Evolutionary conservation across 176 grass and related monocot genomes (phyloP), one percentile per base, ranked within the genome.

Genomic region (Triticum dicoccoides): DNA sequence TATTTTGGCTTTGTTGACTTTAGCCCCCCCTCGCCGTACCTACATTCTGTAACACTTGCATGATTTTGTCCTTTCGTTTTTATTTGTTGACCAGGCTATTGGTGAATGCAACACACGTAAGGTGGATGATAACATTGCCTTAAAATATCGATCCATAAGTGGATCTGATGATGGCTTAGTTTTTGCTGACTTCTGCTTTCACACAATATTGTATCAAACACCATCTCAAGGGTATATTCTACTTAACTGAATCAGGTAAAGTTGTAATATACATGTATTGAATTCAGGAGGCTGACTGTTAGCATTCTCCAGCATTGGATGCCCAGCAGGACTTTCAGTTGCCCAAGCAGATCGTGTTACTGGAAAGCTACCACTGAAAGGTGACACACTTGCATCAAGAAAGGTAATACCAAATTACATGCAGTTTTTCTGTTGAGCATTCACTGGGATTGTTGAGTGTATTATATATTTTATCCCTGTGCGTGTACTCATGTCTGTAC

Each of bases 321-420:
- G 93, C 64, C 93, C 95, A 65, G 81, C 95, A 80, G 95, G 95
- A 76, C 87, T 98, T 80, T 98, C 95, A 79, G 41, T 92, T 90
- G 61, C 68, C 29, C 95, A 95, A 80, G 85, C 95, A 85, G 89
- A 93, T 18, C 87, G 86, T 84, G 91, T 98, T 82, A 95, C 89
- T 76, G 93, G 95, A 76, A 98, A 98, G 51, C 83, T 79, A 89
- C 93, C 88, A 41, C 73, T 98, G 32, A 93, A 98, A 88, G 92
- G 81, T 32, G 93, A 98, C 42, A 80, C 80, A 42, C 88, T 95
- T 73, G 76, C 77, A 74, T 84, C 73, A 73, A 95, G 91, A 93
- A 98, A 98, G 91, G 95, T 95, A 88, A 86, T 66, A 82, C 14
- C 41, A 80, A 90, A 81, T 52, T 73, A 45, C 17, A 66, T 76